Conservation (phyloP, 2,329 filamentous ascomycete genomes). For the Penicillium sp. region DNA sequence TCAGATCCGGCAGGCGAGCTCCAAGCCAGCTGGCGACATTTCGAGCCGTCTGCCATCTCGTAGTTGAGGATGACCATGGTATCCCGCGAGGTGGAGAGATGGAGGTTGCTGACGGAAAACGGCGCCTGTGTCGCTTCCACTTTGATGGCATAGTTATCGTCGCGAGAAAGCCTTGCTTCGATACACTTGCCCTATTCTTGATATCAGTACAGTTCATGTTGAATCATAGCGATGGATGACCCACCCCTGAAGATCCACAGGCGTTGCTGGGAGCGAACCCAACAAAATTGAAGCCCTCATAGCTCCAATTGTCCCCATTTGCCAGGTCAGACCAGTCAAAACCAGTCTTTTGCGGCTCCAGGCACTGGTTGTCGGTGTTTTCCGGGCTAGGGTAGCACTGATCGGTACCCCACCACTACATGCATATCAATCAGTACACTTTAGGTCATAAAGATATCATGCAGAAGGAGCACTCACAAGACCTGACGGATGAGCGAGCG, state of each 20-base stretch:
- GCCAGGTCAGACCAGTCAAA: constrained; percentile 69
- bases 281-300: constrained; percentile 70
- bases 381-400: constrained; percentile 64
- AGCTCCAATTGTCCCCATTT: constrained; percentile 62
- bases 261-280: constrained; percentile 69
- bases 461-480: constrained; percentile 39
- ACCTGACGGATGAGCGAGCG: constrained; percentile 40
- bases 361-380: constrained; percentile 77
- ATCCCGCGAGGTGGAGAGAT: constrained; percentile 72
- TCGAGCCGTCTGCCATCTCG: constrained; percentile 75
- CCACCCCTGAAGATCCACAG: constrained; percentile 42
- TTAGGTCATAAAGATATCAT: not conserved
- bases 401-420: constrained; percentile 50
- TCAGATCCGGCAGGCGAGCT: constrained; percentile 68
- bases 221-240: constrained; percentile 26
- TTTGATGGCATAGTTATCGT: constrained; percentile 41
- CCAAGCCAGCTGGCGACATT: constrained; percentile 72
- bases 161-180: constrained; percentile 57
- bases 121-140: constrained; percentile 28
- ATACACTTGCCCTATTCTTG: constrained; percentile 59
- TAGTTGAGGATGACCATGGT: constrained; percentile 82
- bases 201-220: not conserved
- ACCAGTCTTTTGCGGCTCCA: constrained; percentile 63
- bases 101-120: constrained; percentile 74
- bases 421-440: not conserved